A percentile compares a stretch with the other conserved stretches of the same genome.
Conservation (phyloP, 495 filamentous ascomycete species). For the Penicillium canescens region DNA sequence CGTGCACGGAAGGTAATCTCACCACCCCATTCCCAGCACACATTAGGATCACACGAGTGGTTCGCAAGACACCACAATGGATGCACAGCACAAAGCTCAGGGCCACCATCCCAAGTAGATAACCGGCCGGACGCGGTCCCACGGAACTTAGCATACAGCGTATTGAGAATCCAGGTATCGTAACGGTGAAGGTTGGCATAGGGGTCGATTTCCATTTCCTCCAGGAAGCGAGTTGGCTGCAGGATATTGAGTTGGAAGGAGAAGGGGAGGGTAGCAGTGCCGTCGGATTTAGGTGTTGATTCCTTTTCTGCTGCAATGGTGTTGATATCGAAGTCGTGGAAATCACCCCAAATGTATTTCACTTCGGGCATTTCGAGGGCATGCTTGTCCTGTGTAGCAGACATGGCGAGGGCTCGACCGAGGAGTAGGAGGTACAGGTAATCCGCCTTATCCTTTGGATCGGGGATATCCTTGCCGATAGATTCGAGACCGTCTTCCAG, state of each 20-base stretch:
- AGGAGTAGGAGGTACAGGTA: slow-evolving; percentile 79
- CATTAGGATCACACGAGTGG: slow-evolving; percentile 92
- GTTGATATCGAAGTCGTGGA: slow-evolving; percentile 38
- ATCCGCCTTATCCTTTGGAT: slow-evolving; percentile 66
- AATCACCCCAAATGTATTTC: slow-evolving; percentile 96
- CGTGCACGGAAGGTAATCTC: slow-evolving; percentile 68
- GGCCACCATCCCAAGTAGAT: slow-evolving; percentile 67
- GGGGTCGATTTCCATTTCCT: slow-evolving; percentile 88
- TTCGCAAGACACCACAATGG: slow-evolving; percentile 81
- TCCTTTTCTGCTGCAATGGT: not conserved
- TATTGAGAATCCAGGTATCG: slow-evolving; percentile 94
- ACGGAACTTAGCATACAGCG: slow-evolving; percentile 88
- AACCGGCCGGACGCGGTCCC: slow-evolving; percentile 86
- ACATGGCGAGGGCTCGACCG: slow-evolving; percentile 79
- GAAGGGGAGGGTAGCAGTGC: slow-evolving; percentile 67
- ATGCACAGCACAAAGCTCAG: slow-evolving; percentile 78
- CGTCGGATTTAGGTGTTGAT: not conserved
- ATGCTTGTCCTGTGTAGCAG: slow-evolving; percentile 76
- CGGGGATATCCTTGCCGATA: slow-evolving; percentile 74
- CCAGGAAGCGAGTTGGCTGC: slow-evolving; percentile 77
- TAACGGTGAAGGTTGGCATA: slow-evolving; percentile 64
- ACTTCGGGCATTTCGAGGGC: slow-evolving; percentile 81
- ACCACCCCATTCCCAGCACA: slow-evolving; percentile 90
- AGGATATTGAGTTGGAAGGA: slow-evolving; percentile 84
- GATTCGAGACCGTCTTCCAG: slow-evolving; percentile 70